Percentiles rank a stretch among this genome's conserved stretches.
These are phyloP conservation scores for Clathrus columnatus DNA, from an alignment of 768 basidiomycete genomes.

Conservation along the genomic window DNA sequence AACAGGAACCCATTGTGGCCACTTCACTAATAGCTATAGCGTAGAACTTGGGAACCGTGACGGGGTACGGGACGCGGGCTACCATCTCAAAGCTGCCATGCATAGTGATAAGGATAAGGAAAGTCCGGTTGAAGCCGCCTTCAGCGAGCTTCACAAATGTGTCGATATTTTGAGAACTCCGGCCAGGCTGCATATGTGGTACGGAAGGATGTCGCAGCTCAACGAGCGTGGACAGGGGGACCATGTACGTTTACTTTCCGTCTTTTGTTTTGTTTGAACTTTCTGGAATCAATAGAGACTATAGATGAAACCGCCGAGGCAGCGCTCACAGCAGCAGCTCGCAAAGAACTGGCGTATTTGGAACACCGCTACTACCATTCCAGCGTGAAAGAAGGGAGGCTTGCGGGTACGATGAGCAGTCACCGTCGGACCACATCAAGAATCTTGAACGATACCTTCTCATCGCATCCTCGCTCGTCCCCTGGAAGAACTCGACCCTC, in stretches of 20 bases:
- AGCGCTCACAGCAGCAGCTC: conserved; percentile 33
- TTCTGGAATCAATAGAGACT: conserved; percentile 22
- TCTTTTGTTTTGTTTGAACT: conserved; percentile 20
- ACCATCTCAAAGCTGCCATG: conserved; percentile 18
- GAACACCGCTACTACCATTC: conserved; percentile 36
- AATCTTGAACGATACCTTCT: conserved; percentile 40
- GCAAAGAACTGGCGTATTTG: conserved; percentile 43
- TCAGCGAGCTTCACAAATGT: conserved; percentile 35
- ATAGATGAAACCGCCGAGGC: conserved; percentile 37
- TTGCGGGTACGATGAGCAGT: conserved; percentile 38
- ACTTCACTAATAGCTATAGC: conserved; percentile 26
- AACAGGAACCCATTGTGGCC: conserved; percentile 24
- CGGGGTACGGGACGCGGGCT: conserved; percentile 23
- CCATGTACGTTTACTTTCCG: conserved; percentile 38
- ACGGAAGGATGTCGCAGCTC: conserved; percentile 40
- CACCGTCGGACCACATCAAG: conserved; percentile 36
- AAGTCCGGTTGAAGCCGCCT: conserved; percentile 26
- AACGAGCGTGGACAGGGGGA: conserved; percentile 41
- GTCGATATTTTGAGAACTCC: conserved; percentile 30
- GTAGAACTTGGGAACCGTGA: conserved; percentile 20
- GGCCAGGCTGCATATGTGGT: conserved; percentile 35
- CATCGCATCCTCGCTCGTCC: conserved; percentile 38
- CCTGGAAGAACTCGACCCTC: conserved; percentile 31
- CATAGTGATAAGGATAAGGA: conserved; percentile 25
- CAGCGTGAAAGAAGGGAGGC: conserved; percentile 32